Conservation (phyloP, 1,284 basidiomycete species). For the Pseudozyma thailandica region DNA sequence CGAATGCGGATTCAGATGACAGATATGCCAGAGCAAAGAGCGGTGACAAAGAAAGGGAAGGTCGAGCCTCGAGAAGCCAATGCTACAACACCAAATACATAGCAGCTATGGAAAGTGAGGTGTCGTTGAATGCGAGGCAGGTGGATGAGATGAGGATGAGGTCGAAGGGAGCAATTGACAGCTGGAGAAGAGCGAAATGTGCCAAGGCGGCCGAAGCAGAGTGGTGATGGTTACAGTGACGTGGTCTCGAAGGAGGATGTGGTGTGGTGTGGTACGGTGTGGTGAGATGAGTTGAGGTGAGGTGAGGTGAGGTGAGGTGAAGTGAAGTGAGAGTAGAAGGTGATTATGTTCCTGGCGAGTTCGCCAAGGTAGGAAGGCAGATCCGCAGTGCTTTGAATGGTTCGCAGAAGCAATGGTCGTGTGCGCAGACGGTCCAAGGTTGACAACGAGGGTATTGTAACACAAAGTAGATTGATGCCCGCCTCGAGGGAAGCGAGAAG, state of each 20-base stretch:
- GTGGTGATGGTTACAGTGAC: no score
- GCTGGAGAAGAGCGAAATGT: no score
- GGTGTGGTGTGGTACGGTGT: not conserved
- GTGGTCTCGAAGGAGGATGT: not conserved
- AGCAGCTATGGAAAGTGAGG: slow-evolving; percentile 28
- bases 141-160: no score
- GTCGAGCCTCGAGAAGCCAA: slow-evolving; percentile 26
- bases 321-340: not conserved
- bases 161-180: no score
- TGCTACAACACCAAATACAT: slow-evolving; percentile 34
- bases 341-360: not conserved
- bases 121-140: no score
- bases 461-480: not conserved
- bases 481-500: not conserved
- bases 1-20: slow-evolving; percentile 1
- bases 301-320: not conserved
- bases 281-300: not conserved
- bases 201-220: no score
- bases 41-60: not conserved
- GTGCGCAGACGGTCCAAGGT: not conserved
- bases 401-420: not conserved
- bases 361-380: not conserved
- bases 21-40: not conserved
- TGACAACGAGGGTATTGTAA: not conserved
- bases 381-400: not conserved